Base-by-base conservation (phyloP, 2,329 filamentous ascomycete genomes). In the Trichoderma oligosporum region DNA sequence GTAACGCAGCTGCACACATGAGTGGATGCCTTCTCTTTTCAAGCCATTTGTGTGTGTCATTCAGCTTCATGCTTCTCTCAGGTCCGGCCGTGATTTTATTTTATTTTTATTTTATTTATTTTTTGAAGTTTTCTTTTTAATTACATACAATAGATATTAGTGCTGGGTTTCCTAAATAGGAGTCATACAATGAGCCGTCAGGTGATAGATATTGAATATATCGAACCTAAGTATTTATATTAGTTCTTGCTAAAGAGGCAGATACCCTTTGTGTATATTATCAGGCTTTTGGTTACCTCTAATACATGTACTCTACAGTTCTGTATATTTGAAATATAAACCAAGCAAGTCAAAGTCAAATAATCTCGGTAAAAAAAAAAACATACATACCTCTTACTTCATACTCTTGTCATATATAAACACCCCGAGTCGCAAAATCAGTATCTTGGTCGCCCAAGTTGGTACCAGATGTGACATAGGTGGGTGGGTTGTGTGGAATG, bases 41-140 rank as follows among this genome's bases (percentile, higher is more conserved):
- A 47, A 35, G 33, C 14, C 9, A 22, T 38, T 25, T 41, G 42
- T 24, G 25, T 41, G 42, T 24, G 25, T 36, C 41, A 27, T 58
- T 58, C 16, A 53, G 48, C 42, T 51, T 47, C 41, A 47, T 25
- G 35, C 25, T 18, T 42, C 52, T 36, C 39, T 9, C 24, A 38
- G 36, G 41, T 46, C 29, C 52, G 33, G n/a, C 41, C 39, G 31
- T 18, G 39, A 38, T 20, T 18, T n/a, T 24, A 29, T 20, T 54
- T 25, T 12, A 24, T 14, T n/a, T n/a, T n/a, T n/a, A n/a, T n/a
- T n/a, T n/a, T n/a, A n/a, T n/a, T n/a, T n/a, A n/a, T n/a, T n/a
- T n/a, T n/a, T n/a, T n/a, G n/a, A n/a, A n/a, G n/a, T n/a, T n/a
- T n/a, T n/a, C n/a, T n/a, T n/a, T n/a, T n/a, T n/a, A 38, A 55